phyloP scores from a whole-genome alignment of 352 stramenopile species.

The Phytophthora megakarya region DNA sequence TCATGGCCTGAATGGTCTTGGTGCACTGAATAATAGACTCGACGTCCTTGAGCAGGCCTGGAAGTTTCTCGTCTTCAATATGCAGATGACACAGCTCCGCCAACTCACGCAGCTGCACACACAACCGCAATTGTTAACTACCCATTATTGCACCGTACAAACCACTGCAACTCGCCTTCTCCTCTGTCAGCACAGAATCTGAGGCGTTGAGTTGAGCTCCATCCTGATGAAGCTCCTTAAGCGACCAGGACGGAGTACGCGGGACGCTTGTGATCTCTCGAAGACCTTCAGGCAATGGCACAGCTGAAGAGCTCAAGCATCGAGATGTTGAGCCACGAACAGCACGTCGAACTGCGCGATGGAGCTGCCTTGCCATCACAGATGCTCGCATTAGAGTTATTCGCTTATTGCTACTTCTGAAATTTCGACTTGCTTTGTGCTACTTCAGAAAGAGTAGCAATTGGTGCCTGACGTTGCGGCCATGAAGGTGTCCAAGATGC shows the following conservation, averaged over 20 bases:
- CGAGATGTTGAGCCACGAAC: constrained; percentile 1
- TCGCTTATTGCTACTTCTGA: neutral
- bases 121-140: neutral
- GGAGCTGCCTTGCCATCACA: constrained; percentile 29
- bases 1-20: constrained; percentile 85
- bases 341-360: constrained; percentile 14
- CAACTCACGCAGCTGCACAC: constrained; percentile 64
- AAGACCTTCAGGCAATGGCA: constrained; percentile 52
- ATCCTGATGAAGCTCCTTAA: constrained; percentile 79
- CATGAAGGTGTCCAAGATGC: constrained; percentile 87
- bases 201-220: constrained; percentile 42
- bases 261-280: constrained; percentile 65
- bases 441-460: too few relatives aligned
- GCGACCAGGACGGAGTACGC: constrained; percentile 76
- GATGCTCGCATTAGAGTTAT: constrained; percentile 15
- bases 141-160: neutral
- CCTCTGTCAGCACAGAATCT: constrained; percentile 61
- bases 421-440: constrained; percentile 20
- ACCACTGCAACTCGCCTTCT: constrained; percentile 47
- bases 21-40: constrained; percentile 90
- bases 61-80: constrained; percentile 72
- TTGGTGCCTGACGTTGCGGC: neutral
- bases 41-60: constrained; percentile 75
- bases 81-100: constrained; percentile 85
- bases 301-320: constrained; percentile 20